Percentiles rank a stretch among this genome's conserved stretches.
These are phyloP conservation scores for Ailanthus altissimus DNA, from an alignment of 345 rosid species.

Conservation along the genomic window DNA sequence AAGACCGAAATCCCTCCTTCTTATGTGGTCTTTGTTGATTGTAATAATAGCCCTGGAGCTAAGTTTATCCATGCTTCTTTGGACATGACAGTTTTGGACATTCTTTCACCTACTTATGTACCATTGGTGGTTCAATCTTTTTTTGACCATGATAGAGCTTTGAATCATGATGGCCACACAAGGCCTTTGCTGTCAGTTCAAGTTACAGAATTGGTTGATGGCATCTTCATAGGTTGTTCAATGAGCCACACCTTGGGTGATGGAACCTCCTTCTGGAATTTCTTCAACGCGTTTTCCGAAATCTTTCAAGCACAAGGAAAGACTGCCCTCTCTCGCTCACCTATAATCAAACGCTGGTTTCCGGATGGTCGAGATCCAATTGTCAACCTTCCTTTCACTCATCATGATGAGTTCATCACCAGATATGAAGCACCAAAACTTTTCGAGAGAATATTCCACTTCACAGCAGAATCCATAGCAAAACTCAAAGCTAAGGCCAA, in stretches of 20 bases:
- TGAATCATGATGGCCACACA: slow-evolving; percentile 61
- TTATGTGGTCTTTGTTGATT: slow-evolving; percentile 53
- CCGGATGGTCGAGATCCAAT: slow-evolving; percentile 49
- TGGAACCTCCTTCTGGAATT: slow-evolving; percentile 70
- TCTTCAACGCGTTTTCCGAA: slow-evolving; percentile 65
- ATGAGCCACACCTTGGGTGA: slow-evolving; percentile 65
- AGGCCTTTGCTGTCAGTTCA: slow-evolving; percentile 55
- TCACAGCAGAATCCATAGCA: slow-evolving; percentile 55
- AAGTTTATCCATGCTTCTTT: slow-evolving; percentile 48
- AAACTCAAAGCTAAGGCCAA: slow-evolving; percentile 58
- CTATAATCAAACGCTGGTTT: slow-evolving; percentile 52
- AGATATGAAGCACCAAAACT: slow-evolving; percentile 47
- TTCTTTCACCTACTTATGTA: slow-evolving; percentile 51
- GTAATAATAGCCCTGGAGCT: slow-evolving; percentile 52
- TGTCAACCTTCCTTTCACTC: slow-evolving; percentile 48
- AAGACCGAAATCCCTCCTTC: slow-evolving; percentile 34
- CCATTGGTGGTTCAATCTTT: slow-evolving; percentile 61
- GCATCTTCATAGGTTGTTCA: slow-evolving; percentile 67
- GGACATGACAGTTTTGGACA: slow-evolving; percentile 41
- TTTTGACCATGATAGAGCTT: slow-evolving; percentile 63
- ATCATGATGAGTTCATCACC: slow-evolving; percentile 48
- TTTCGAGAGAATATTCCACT: slow-evolving; percentile 59
- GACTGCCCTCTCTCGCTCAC: slow-evolving; percentile 43
- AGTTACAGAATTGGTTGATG: slow-evolving; percentile 67
- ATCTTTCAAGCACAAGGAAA: slow-evolving; percentile 49